These are phyloP conservation scores for rapeseed (Brassica napus) DNA, from an alignment of 345 rosid species.

Conservation along the genomic window DNA sequence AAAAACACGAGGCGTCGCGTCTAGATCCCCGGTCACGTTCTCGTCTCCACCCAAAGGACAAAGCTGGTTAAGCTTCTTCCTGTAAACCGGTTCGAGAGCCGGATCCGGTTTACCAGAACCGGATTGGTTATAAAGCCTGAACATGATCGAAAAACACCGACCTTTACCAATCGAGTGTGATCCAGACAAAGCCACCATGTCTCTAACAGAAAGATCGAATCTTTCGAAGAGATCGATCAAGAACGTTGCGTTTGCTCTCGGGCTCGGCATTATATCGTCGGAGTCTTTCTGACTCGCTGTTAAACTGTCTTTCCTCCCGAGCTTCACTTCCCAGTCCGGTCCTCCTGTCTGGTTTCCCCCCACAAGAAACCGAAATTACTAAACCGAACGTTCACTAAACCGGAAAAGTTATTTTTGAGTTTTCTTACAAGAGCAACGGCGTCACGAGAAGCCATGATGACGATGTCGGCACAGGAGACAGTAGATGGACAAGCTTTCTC, in stretches of 20 bases:
- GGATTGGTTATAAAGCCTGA: constrained; percentile 90
- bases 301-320: constrained; percentile 81
- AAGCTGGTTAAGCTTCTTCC: constrained; percentile 56
- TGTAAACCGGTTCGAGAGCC: constrained; percentile 53
- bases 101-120: constrained; percentile 65
- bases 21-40: constrained; percentile 68
- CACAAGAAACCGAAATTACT: neutral
- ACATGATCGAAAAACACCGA: constrained; percentile 83
- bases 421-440: constrained; percentile 72
- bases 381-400: constrained; percentile 1
- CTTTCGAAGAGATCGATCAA: constrained; percentile 60
- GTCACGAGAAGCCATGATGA: constrained; percentile 89
- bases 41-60: constrained; percentile 75
- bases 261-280: constrained; percentile 77
- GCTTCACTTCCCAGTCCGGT: constrained; percentile 81
- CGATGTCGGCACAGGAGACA: constrained; percentile 88
- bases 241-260: constrained; percentile 69
- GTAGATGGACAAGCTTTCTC: constrained; percentile 75
- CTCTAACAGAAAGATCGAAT: constrained; percentile 70
- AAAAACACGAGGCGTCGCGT: constrained; percentile 63
- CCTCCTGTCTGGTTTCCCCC: constrained; percentile 66
- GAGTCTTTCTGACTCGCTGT: constrained; percentile 76
- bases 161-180: constrained; percentile 89
- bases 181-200: constrained; percentile 92
- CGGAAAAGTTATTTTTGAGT: neutral